Percentiles rank a stretch among this genome's conserved stretches.
These are phyloP conservation scores for Solanum okadae DNA, from an alignment of 257 asterid genomes.

Conservation along the genomic window DNA sequence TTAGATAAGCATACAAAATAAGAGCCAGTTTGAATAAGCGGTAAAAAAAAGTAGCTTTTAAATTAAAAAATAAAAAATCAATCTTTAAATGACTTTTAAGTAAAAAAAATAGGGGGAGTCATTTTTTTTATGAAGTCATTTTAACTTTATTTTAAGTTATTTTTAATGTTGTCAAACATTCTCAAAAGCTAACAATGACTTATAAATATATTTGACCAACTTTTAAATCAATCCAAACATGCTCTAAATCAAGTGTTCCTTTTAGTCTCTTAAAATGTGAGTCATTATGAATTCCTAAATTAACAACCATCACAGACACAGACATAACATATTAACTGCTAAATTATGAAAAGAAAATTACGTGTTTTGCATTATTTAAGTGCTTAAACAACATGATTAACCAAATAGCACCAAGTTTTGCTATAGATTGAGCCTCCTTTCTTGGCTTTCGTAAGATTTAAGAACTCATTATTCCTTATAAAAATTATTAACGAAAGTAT, in stretches of 20 bases:
- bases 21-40: no score
- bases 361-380: not conserved
- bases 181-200: not conserved
- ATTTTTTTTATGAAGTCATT: no score
- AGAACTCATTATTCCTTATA: not conserved
- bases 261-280: not conserved
- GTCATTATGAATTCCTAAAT: not conserved
- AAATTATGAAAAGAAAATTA: not conserved
- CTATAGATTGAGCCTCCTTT: not conserved
- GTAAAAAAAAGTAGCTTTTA: no score
- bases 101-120: no score
- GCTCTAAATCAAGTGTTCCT: no score
- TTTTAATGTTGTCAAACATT: no score
- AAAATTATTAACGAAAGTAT: not conserved
- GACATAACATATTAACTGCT: not conserved
- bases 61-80: no score
- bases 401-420: not conserved
- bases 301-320: not conserved
- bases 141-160: no score
- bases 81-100: no score
- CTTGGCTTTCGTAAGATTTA: not conserved
- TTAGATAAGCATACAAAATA: no score
- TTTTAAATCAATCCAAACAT: no score
- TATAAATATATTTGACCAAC: not conserved
- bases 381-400: not conserved